Conservation (phyloP, 495 filamentous ascomycete species). For the Penicillium samsonianum region DNA sequence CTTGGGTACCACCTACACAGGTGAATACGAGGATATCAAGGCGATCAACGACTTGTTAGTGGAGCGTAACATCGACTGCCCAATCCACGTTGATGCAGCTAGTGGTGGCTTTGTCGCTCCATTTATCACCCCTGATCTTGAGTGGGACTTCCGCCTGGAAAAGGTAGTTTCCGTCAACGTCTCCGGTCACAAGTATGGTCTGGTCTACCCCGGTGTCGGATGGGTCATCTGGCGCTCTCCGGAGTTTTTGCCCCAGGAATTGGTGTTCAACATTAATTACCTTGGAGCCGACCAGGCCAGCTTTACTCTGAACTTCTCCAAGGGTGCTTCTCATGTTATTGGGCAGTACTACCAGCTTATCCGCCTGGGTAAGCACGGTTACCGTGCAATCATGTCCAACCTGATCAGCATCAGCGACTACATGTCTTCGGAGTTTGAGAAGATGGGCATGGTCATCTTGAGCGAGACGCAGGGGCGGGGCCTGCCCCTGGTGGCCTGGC, state of each 20-base stretch:
- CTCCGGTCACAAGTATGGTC: constrained; percentile 84
- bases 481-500: constrained; percentile 84
- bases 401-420: constrained; percentile 82
- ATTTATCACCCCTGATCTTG: constrained; percentile 76
- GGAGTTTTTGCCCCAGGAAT: constrained; percentile 80
- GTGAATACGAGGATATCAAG: constrained; percentile 92
- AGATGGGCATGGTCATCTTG: constrained; percentile 82
- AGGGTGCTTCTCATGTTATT: constrained; percentile 88
- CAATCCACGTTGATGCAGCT: constrained; percentile 91
- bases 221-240: constrained; percentile 89
- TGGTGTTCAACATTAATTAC: constrained; percentile 98
- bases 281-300: constrained; percentile 92
- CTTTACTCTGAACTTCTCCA: constrained; percentile 96
- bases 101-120: constrained; percentile 88
- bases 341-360: constrained; percentile 97
- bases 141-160: constrained; percentile 86
- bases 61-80: constrained; percentile 68
- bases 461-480: constrained; percentile 72
- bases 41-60: constrained; percentile 80
- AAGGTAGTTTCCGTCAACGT: constrained; percentile 91
- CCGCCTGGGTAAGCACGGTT: constrained; percentile 85
- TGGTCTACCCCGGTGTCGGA: constrained; percentile 86
- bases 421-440: constrained; percentile 64
- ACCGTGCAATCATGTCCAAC: constrained; percentile 84
- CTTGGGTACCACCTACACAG: constrained; percentile 90